These are phyloP conservation scores for Chamaenerion angustifolium DNA, from an alignment of 345 rosid genomes.

Conservation along the genomic window DNA sequence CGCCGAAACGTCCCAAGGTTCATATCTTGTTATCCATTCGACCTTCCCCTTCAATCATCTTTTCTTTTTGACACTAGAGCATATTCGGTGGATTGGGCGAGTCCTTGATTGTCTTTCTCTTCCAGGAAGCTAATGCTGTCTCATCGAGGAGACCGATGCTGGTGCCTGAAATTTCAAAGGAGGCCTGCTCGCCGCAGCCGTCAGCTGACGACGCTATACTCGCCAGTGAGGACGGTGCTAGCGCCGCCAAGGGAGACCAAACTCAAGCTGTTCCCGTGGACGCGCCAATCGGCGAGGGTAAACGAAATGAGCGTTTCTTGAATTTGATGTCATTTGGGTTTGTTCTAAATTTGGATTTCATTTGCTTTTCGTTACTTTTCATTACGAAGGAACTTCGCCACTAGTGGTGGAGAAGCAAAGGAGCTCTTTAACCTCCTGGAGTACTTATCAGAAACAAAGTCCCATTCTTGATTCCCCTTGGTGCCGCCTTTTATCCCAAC, in stretches of 20 bases:
- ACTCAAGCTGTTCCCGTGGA: slow-evolving; percentile 32
- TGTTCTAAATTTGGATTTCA: slow-evolving; percentile 1
- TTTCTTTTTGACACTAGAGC: background rate
- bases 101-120: slow-evolving; percentile 11
- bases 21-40: background rate
- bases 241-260: slow-evolving; percentile 36
- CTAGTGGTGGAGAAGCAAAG: slow-evolving; percentile 36
- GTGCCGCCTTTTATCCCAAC: slow-evolving; percentile 70
- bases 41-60: background rate
- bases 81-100: background rate
- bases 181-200: slow-evolving; percentile 26
- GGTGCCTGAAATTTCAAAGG: slow-evolving; percentile 46
- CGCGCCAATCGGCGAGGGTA: slow-evolving; percentile 57
- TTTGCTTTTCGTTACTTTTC: background rate
- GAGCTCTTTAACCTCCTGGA: slow-evolving; percentile 37
- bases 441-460: slow-evolving; percentile 29
- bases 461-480: slow-evolving; percentile 37
- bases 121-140: slow-evolving; percentile 46
- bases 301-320: slow-evolving; percentile 7
- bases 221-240: slow-evolving; percentile 24
- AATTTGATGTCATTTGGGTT: slow-evolving; percentile 3
- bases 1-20: slow-evolving; percentile 77
- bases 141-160: slow-evolving; percentile 31
- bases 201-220: slow-evolving; percentile 34
- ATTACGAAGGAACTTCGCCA: slow-evolving; percentile 38